These are phyloP conservation scores for Chamaecrista fasciculata DNA, from an alignment of 306 rosid species.

Conservation along the genomic window DNA sequence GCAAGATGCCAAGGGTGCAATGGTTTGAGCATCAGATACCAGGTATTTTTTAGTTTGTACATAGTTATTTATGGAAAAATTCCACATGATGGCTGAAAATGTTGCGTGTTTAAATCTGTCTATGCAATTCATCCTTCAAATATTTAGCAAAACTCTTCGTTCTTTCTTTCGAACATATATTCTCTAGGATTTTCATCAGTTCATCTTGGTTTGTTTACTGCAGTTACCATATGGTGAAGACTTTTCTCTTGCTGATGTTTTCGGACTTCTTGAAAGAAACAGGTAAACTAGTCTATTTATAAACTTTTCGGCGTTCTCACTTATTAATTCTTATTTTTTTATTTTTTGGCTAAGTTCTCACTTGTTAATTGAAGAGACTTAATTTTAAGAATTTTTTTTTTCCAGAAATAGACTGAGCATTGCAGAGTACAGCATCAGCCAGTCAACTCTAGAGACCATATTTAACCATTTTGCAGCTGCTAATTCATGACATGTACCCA, in stretches of 20 bases:
- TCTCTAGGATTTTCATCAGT: neutral
- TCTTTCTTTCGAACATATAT: slow-evolving; percentile 12
- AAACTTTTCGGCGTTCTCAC: no score
- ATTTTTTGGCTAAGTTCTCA: neutral
- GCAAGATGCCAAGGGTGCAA: slow-evolving; percentile 68
- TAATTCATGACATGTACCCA: slow-evolving; percentile 41
- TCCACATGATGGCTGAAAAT: slow-evolving; percentile 14
- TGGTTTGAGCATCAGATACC: slow-evolving; percentile 88
- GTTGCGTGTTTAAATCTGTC: neutral
- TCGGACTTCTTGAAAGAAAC: slow-evolving; percentile 78
- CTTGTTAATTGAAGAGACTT: slow-evolving; percentile 13
- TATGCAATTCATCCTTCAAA: slow-evolving; percentile 20
- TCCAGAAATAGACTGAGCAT: slow-evolving; percentile 66
- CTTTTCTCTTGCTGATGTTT: slow-evolving; percentile 85
- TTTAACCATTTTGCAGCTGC: slow-evolving; percentile 93
- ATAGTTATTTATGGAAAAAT: neutral
- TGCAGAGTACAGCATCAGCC: slow-evolving; percentile 94
- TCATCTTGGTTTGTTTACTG: slow-evolving; percentile 30
- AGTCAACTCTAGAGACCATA: slow-evolving; percentile 86
- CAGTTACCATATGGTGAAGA: slow-evolving; percentile 71
- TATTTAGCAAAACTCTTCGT: slow-evolving; percentile 5
- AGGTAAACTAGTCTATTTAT: slow-evolving; percentile 47
- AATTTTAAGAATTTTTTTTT: slow-evolving; percentile 26
- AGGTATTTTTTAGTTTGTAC: slow-evolving; percentile 51
- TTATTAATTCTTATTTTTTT: no score